phyloP scores from a whole-genome alignment of 176 grass and related monocot species.

The Guadua angustifolia region DNA sequence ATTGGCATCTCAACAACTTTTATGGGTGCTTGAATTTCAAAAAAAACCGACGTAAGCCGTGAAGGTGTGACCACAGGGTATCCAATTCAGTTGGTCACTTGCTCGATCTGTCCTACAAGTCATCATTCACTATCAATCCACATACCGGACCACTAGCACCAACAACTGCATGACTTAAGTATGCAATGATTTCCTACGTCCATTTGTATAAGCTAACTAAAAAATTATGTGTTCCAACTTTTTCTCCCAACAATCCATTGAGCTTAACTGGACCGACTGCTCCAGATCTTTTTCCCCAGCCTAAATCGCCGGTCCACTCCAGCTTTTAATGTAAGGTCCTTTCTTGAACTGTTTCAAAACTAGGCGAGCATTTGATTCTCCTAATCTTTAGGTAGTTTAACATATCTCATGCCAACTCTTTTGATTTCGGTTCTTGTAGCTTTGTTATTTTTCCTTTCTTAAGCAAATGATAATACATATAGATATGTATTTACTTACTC shows the following conservation, averaged over 20 bases:
- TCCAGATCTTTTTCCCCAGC: background rate
- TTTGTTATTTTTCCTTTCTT: slow-evolving; percentile 8
- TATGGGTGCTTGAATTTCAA: slow-evolving; percentile 25
- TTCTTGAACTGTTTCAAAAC: background rate
- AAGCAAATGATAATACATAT: background rate
- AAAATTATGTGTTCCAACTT: background rate
- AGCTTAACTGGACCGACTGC: too few relatives aligned
- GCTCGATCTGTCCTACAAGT: slow-evolving; percentile 17
- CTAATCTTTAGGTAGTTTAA: background rate
- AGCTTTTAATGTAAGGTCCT: background rate
- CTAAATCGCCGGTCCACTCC: background rate
- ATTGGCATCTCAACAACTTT: slow-evolving; percentile 18
- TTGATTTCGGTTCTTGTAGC: background rate
- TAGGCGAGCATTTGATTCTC: background rate
- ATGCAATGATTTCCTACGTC: background rate
- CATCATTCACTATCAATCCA: slow-evolving; percentile 36
- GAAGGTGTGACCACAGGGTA: background rate
- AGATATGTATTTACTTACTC: slow-evolving; percentile 17
- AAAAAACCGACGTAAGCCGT: background rate
- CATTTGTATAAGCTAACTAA: background rate
- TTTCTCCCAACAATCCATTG: background rate
- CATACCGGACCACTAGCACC: slow-evolving; percentile 28
- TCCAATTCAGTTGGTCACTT: slow-evolving; percentile 37
- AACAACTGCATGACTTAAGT: background rate
- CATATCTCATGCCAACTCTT: background rate